Conservation (phyloP, 495 filamentous ascomycete genomes). For the Letharia lupina region DNA sequence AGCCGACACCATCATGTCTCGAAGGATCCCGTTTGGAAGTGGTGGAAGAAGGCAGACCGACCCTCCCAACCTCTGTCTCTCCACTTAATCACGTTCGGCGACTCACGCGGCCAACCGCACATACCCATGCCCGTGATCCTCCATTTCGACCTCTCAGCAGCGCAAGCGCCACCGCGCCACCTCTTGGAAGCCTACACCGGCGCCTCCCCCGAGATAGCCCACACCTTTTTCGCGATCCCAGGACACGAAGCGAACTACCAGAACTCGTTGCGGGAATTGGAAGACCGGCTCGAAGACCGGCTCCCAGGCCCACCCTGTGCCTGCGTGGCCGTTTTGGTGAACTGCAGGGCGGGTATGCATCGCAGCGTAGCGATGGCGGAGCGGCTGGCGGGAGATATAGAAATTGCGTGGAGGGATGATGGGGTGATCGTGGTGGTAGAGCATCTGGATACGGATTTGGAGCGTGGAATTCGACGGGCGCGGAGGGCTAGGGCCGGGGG, state of each 20-base stretch:
- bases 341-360: neutral
- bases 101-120: neutral
- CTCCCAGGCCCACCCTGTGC: neutral
- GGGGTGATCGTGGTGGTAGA: neutral
- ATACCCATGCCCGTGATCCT: neutral
- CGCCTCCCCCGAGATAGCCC: neutral
- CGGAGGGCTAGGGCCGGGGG: neutral
- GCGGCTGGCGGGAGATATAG: neutral
- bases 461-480: neutral
- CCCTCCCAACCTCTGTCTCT: neutral
- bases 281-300: neutral
- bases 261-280: neutral
- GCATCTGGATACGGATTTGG: neutral
- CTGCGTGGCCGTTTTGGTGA: neutral
- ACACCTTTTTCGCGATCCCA: neutral
- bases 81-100: neutral
- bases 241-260: neutral
- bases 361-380: neutral
- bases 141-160: neutral
- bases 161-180: neutral
- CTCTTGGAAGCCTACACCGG: neutral
- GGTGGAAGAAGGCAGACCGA: neutral
- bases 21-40: neutral
- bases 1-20: neutral
- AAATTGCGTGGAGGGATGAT: neutral